Evolutionary conservation across 1,139 yeast genomes (phyloP), one percentile per base, ranked within the genome.

Genomic region (Blastobotrys ciferrii): DNA sequence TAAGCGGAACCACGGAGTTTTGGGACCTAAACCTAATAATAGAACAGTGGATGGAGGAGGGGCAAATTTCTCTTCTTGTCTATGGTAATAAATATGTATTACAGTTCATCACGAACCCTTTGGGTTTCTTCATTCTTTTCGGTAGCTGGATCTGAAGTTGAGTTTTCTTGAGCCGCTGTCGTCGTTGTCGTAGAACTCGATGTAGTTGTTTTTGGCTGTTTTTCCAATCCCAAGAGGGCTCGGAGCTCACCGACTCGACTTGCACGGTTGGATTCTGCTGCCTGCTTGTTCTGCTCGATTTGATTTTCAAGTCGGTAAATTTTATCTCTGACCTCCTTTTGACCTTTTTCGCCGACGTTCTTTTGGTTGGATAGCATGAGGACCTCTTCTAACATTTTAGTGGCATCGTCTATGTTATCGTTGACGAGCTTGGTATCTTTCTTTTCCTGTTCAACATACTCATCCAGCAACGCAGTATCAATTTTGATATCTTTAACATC

Each of bases 361-460:
- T 4, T n/a, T 33, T 33, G 37, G 5, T 18, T 14, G 20, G 33
- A 17, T 35, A 17, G 11, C 15, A 6, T 23, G 7, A 32, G 9
- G 20, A 48, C 46, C 2, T 44, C 39, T 6, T 37, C n/a, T 9
- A 48, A 15, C 32, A 47, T 11, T 35, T 44, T 31, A 6, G 18
- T 15, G 7, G 47, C 38, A 11, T 35, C 33, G 2, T 49, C 52
- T 17, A 46, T 25, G 17, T 41, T 43, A 4, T 13, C 32, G 23
- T 35, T 41, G 28, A 45, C 37, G 11, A 40, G 20, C 5, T 33
- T 19, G 11, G 13, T 9, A n/a, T 36, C 40, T 12, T 19, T 12
- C 19, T 36, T 36, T 36, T 36, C 40, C 6, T 36, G 25, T 36
- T 36, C 40, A 11, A 36, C 40, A 15, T 17, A 19, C 4, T 18